These are phyloP conservation scores for Ceratocystis diversiconidia DNA, from an alignment of 2,329 filamentous ascomycete species.

Conservation along the genomic window DNA sequence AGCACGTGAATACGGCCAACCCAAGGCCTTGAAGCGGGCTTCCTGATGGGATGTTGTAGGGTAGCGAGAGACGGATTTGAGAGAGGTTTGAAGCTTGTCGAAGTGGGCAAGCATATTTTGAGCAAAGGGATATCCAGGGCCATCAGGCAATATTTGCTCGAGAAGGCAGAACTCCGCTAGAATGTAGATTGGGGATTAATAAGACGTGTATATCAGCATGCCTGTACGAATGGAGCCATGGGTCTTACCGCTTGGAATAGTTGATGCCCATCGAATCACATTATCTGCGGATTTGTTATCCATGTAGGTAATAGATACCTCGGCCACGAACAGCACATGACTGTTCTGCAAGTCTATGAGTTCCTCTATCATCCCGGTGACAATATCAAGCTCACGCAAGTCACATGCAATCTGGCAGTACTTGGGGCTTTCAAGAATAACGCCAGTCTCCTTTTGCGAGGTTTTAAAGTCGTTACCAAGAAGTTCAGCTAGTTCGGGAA, in stretches of 20 bases:
- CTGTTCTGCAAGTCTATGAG: constrained; percentile 44
- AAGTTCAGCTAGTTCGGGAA: constrained; percentile 39
- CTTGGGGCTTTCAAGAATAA: constrained; percentile 50
- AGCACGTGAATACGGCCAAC: constrained; percentile 50
- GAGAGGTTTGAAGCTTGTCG: constrained; percentile 60
- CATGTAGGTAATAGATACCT: constrained; percentile 90
- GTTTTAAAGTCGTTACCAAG: constrained; percentile 26
- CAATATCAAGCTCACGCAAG: constrained; percentile 48
- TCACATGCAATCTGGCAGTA: constrained; percentile 77
- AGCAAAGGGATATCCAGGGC: constrained; percentile 67
- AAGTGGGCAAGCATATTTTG: constrained; percentile 76
- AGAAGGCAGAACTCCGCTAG: constrained; percentile 71
- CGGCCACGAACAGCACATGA: constrained; percentile 65
- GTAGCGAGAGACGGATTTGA: constrained; percentile 61
- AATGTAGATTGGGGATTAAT: constrained; percentile 21
- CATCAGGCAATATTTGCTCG: constrained; percentile 74
- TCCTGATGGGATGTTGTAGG: constrained; percentile 51
- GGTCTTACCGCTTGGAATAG: constrained; percentile 47
- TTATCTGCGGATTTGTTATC: constrained; percentile 56
- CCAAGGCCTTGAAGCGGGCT: constrained; percentile 50
- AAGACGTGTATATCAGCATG: neutral
- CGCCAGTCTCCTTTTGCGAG: constrained; percentile 22
- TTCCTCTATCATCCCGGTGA: constrained; percentile 45
- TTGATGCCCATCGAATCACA: constrained; percentile 65
- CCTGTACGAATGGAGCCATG: neutral